Conservation (phyloP, 352 stramenopile species). For the Phytophthora tentaculata region DNA sequence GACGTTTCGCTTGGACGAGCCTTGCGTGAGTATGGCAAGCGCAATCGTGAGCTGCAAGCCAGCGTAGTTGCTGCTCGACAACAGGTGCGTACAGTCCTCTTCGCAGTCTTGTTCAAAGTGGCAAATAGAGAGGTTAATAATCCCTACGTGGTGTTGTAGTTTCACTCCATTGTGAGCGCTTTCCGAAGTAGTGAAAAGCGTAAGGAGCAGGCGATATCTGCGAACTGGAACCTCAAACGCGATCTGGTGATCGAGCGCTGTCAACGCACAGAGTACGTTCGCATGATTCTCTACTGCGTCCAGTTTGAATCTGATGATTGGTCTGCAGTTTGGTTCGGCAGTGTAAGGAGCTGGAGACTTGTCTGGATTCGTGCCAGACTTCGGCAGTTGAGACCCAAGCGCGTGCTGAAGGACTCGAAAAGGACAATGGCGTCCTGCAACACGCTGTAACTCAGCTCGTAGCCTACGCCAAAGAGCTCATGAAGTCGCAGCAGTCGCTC, state of each 20-base stretch:
- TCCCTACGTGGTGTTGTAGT: no score
- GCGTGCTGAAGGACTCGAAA: slow-evolving; percentile 45
- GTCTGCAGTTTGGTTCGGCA: slow-evolving; percentile 49
- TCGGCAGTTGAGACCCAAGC: slow-evolving; percentile 40
- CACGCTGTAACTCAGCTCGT: slow-evolving; percentile 57
- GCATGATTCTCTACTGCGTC: neutral
- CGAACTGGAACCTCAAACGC: slow-evolving; percentile 52
- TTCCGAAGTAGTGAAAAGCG: slow-evolving; percentile 49
- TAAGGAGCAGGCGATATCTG: slow-evolving; percentile 40
- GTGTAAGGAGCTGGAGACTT: slow-evolving; percentile 61
- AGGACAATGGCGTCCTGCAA: slow-evolving; percentile 61
- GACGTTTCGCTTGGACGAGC: slow-evolving; percentile 48
- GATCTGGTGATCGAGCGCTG: slow-evolving; percentile 61
- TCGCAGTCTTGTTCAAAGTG: neutral
- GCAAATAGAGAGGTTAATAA: neutral
- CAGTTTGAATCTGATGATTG: neutral
- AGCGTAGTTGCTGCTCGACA: slow-evolving; percentile 43
- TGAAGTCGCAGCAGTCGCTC: slow-evolving; percentile 50
- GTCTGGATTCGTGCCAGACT: slow-evolving; percentile 47
- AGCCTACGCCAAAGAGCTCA: slow-evolving; percentile 57
- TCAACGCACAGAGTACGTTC: slow-evolving; percentile 60
- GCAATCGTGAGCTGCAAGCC: slow-evolving; percentile 55
- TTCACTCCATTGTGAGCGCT: slow-evolving; percentile 38
- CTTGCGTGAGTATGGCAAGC: slow-evolving; percentile 61
- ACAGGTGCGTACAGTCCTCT: slow-evolving; percentile 37